These are phyloP conservation scores for Vararia minispora DNA, from an alignment of 768 basidiomycete species.

Conservation along the genomic window DNA sequence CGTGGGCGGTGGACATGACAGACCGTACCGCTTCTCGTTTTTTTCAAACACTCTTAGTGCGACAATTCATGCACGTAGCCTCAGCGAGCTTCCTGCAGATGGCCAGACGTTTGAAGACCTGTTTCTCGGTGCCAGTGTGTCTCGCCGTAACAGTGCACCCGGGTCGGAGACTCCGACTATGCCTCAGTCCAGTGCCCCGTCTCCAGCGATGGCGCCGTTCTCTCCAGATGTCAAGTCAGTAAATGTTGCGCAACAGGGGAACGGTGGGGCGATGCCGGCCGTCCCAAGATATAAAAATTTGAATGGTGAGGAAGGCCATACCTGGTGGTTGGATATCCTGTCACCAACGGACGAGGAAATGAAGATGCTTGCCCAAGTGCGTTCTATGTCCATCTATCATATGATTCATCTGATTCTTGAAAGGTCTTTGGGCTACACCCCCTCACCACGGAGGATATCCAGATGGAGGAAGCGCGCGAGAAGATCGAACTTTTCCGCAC, in stretches of 20 bases:
- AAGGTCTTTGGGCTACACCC: slow-evolving; percentile 97
- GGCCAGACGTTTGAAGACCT: slow-evolving; percentile 89
- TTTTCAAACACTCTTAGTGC: slow-evolving; percentile 89
- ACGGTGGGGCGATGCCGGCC: not conserved
- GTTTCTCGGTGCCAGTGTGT: slow-evolving; percentile 49
- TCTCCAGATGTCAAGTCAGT: no score
- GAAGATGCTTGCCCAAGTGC: slow-evolving; percentile 88
- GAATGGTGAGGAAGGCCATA: slow-evolving; percentile 66
- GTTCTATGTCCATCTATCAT: slow-evolving; percentile 6
- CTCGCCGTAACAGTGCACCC: not conserved
- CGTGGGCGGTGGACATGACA: slow-evolving; percentile 33
- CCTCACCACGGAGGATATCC: slow-evolving; percentile 96
- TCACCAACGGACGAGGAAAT: slow-evolving; percentile 97
- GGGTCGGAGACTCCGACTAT: no score
- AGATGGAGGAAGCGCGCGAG: slow-evolving; percentile 98
- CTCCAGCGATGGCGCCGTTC: slow-evolving; percentile 7
- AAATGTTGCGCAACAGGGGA: not conserved
- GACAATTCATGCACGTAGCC: slow-evolving; percentile 88
- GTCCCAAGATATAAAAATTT: no score
- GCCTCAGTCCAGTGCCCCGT: slow-evolving; percentile 8
- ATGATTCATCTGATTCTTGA: not conserved
- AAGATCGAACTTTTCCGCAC: slow-evolving; percentile 99
- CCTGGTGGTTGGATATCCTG: slow-evolving; percentile 96
- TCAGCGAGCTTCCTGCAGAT: slow-evolving; percentile 89
- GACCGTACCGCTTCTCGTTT: slow-evolving; percentile 97